Evolutionary conservation across 805 yeast species (phyloP), one percentile per base, ranked within the genome.

Genomic region (Candida boleticola): DNA sequence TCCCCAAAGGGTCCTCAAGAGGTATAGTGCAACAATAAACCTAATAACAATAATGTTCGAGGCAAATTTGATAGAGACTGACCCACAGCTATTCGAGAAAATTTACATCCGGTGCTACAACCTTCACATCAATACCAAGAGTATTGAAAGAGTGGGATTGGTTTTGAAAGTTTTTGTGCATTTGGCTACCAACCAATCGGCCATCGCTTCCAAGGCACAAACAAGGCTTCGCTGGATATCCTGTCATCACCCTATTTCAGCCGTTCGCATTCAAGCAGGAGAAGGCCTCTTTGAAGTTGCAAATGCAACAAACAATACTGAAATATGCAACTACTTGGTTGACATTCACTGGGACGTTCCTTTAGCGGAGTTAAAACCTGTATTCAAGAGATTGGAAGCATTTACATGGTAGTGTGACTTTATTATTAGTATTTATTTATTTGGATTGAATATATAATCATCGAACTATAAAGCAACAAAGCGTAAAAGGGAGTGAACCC

Each of bases 51-150:
- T 63, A 32, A 29, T 76, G 3, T 63, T 75, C 42, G 80, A 76
- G 36, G 44, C 67, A 7, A 64, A 63, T 35, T 41, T 69, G n/a
- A 75, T 76, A 0, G 20, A 11, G 0, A 41, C 31, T 1, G 63
- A 64, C 33, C 52, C 27, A 11, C 27, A 23, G 27, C 27, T 56
- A 20, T 51, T 59, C 16, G 52, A 63, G 29, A 60, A 66, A 1
- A 55, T 81, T 3, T 77, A 66, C 35, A 65, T 76, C 1, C 61
- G 80, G 23, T 58, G 76, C 4, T 80, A 71, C 62, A 83, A 83
- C 52, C 56, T 80, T 26, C 83, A 82, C 41, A 60, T 83, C 26
- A 74, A 73, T 43, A 74, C 79, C 1, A 54, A 66, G 4, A 70
- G 68, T 39, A 35, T 64, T 5, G 42, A 58, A 0, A 56, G 80